Percentiles rank a stretch among this genome's conserved stretches.
Evolutionary conservation across 129 eudicot genomes (phyloP).

Genomic region (Cynara cardunculus): DNA sequence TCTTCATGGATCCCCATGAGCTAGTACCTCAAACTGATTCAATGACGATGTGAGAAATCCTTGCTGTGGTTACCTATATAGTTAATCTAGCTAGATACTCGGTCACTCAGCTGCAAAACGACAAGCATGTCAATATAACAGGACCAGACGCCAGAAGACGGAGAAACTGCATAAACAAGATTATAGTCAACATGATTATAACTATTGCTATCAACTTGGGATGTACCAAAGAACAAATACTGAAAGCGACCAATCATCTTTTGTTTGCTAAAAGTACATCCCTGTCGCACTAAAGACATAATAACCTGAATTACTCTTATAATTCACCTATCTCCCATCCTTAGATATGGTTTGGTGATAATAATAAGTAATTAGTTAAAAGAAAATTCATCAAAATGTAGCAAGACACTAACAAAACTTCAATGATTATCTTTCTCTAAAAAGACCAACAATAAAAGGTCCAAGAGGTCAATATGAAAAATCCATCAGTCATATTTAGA

Average conservation of each 20-base stretch:
- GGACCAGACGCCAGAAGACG: background rate
- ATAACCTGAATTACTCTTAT: background rate
- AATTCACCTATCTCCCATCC: background rate
- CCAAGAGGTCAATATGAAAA: background rate
- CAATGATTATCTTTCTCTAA: background rate
- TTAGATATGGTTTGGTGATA: background rate
- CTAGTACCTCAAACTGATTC: constrained; percentile 13
- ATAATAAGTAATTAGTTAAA: background rate
- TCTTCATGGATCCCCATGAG: constrained; percentile 60
- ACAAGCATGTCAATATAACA: background rate
- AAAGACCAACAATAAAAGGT: background rate
- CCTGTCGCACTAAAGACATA: background rate
- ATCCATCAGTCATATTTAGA: background rate
- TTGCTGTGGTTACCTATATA: constrained; percentile 13
- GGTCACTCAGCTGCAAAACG: constrained; percentile 24
- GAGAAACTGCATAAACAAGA: background rate
- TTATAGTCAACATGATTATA: background rate
- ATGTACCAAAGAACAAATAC: background rate
- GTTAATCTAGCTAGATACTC: constrained; percentile 15
- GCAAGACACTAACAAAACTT: background rate
- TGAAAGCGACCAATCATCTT: background rate
- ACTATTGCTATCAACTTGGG: background rate
- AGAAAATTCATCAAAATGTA: background rate
- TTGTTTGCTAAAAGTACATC: background rate
- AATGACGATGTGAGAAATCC: background rate